A percentile compares a stretch with the other conserved stretches of the same genome.
These are phyloP conservation scores for Cryomyces minteri DNA, from an alignment of 495 filamentous ascomycete species.

Conservation along the genomic window DNA sequence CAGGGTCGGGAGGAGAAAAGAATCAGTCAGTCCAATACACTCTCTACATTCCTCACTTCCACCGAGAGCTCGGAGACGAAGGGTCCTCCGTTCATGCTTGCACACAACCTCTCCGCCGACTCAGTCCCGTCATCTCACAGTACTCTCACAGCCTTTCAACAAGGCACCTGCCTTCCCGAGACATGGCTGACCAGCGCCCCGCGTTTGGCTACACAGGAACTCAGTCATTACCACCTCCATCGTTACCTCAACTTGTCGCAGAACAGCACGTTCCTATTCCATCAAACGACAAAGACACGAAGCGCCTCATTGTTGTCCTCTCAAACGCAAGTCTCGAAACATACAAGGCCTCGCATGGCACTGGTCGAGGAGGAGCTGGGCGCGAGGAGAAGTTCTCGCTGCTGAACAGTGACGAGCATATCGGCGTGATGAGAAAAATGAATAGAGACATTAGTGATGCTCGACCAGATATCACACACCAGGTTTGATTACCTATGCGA, in stretches of 20 bases:
- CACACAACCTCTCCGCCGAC: too few species aligned
- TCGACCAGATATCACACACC: conserved; percentile 91
- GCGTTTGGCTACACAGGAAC: conserved; percentile 35
- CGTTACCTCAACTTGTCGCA: conserved; percentile 75
- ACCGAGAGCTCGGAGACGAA: too few species aligned
- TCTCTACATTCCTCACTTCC: not conserved
- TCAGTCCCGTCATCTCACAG: too few species aligned
- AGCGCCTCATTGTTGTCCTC: conserved; percentile 85
- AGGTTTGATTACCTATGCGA: conserved; percentile 38
- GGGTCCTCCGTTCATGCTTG: too few species aligned
- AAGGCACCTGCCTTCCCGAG: too few species aligned
- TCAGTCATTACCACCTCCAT: conserved; percentile 83
- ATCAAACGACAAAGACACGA: conserved; percentile 67
- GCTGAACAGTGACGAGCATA: conserved; percentile 97
- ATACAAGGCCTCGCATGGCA: conserved; percentile 64
- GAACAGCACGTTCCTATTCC: conserved; percentile 82
- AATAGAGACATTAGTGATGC: conserved; percentile 96
- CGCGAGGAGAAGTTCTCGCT: conserved; percentile 88
- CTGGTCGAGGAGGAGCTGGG: conserved; percentile 36
- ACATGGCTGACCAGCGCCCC: too few species aligned
- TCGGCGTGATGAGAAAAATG: conserved; percentile 98
- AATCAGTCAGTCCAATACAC: conserved; percentile 13
- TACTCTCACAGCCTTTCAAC: too few species aligned
- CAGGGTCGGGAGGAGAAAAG: conserved; percentile 17
- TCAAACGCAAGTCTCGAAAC: conserved; percentile 96